These are phyloP conservation scores for Chlorociboria aeruginascens DNA, from an alignment of 495 filamentous ascomycete species.

Conservation along the genomic window DNA sequence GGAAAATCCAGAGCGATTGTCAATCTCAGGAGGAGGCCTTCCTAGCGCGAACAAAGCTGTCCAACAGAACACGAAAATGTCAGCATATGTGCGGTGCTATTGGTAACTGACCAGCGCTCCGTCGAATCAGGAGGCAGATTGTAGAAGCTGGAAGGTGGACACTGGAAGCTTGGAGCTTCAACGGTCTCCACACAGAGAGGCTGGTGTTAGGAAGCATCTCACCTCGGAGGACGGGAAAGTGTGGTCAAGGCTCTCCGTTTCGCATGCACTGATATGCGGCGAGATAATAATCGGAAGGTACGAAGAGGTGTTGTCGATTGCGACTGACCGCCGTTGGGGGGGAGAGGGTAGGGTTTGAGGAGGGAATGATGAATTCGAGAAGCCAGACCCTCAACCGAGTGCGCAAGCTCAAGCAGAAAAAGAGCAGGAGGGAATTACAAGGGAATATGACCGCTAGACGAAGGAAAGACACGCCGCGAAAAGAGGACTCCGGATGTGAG, in stretches of 20 bases:
- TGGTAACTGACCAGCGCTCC: neutral
- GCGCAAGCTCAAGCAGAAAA: constrained; percentile 11
- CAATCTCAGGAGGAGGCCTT: neutral
- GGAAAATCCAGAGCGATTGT: no score
- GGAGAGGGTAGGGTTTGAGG: neutral
- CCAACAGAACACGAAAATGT: neutral
- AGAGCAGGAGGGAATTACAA: neutral
- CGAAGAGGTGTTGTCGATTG: neutral
- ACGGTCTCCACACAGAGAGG: constrained; percentile 7
- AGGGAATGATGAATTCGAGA: constrained; percentile 2
- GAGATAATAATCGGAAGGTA: constrained; percentile 2
- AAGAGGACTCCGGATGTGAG: neutral
- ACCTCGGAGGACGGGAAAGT: constrained; percentile 14
- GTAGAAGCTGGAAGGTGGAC: neutral
- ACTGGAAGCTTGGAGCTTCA: constrained; percentile 3
- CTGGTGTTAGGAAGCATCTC: constrained; percentile 10
- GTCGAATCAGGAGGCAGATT: neutral
- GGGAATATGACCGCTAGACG: constrained; percentile 3
- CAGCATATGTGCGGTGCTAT: constrained; percentile 7
- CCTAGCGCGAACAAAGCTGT: constrained; percentile 2
- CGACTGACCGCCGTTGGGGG: neutral
- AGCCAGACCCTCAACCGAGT: constrained; percentile 8
- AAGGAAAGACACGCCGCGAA: constrained; percentile 9
- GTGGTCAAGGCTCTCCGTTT: neutral
- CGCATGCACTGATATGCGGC: constrained; percentile 5